Base-by-base conservation (phyloP, 192 early-diverging fungal species). In the Phycomyces nitens region DNA sequence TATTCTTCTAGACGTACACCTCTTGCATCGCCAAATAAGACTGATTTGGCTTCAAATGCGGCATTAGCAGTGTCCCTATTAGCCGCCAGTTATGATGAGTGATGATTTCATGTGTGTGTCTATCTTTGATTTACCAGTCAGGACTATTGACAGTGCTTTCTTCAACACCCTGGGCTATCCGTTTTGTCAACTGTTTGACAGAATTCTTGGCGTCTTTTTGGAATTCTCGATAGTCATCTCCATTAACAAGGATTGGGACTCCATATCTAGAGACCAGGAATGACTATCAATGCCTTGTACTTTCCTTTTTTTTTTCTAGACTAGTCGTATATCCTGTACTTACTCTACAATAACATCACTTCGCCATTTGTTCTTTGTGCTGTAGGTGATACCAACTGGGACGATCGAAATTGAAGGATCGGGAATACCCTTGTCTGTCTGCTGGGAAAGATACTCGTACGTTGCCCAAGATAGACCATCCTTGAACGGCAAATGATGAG, bases 381-480 rank as follows among this genome's bases (percentile, higher is more conserved):
- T 76, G 26, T 71, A 71, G 23, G 69, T 71, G 57, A 76, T 76
- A 1, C 74, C 74, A 11, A 70, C 68, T 0, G 74, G 74, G 16
- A 76, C 41, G 40, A 76, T 71, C 0, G 60, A 26, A 16, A 76
- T 26, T 10, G 51, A 23, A 23, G 53, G 16, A 39, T 47, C 49
- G 7, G 26, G n/a, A 10, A 27, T 55, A 39, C 44, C 5, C 12
- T 58, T 24, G 16, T 39, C 56, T 34, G 29, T 27, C 20, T 70
- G 50, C 50, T 66, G 65, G 14, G 61, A 57, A 21, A 73, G 47
- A 54, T 66, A 76, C 29, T 76, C 74, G 53, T 55, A 76, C 23
- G 69, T 69, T 15, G 70, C 77, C 81, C 81, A 82, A 12, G 78
- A 78, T 9, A 78, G 42, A 24, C 81, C 81, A 52, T 82, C 81